A percentile compares a stretch with the other conserved stretches of the same genome.
These are phyloP conservation scores for Globisporangium cylindrosporum DNA, from an alignment of 352 stramenopile genomes.

Conservation along the genomic window DNA sequence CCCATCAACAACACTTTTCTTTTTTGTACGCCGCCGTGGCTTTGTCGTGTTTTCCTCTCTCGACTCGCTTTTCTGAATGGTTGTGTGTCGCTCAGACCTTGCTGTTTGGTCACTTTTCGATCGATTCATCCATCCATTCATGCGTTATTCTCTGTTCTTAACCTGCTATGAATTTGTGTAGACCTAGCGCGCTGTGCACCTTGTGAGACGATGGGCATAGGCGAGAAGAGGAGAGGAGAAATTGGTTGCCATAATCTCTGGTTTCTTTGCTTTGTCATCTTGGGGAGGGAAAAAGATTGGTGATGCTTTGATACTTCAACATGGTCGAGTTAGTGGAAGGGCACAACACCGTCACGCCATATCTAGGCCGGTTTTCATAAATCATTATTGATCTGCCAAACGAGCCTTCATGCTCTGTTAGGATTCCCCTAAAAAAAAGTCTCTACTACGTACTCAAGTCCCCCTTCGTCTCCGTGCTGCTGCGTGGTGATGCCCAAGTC, in stretches of 20 bases:
- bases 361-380: neutral
- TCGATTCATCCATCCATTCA: no score
- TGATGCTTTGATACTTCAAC: neutral
- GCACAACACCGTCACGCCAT: neutral
- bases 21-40: constrained; percentile 5
- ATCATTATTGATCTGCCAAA: neutral
- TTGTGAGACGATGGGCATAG: neutral
- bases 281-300: neutral
- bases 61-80: neutral
- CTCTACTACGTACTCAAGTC: neutral
- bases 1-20: constrained; percentile 5
- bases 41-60: neutral
- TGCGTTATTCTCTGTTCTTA: no score
- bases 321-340: neutral
- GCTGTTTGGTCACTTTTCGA: neutral
- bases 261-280: neutral
- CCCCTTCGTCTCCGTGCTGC: neutral
- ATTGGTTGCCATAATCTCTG: neutral
- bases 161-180: no score
- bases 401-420: neutral
- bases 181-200: neutral
- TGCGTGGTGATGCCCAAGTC: neutral
- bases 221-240: neutral
- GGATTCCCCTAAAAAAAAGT: neutral
- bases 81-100: neutral